A percentile compares a stretch with the other conserved stretches of the same genome.
Evolutionary conservation across 2,329 filamentous ascomycete species (phyloP).

Genomic region (Rhexocercosporidium sp.): DNA sequence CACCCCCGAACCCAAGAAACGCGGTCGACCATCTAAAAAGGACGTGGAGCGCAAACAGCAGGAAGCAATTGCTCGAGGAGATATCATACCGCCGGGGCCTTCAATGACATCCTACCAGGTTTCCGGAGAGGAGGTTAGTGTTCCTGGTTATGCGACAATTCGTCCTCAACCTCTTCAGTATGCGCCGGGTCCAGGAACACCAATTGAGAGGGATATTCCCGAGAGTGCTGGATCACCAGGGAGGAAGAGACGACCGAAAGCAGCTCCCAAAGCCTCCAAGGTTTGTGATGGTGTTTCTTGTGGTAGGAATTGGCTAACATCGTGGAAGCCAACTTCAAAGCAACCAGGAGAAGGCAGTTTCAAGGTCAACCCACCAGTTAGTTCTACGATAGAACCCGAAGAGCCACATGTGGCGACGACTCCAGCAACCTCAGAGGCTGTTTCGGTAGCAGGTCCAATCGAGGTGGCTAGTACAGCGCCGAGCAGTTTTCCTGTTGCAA

Average conservation of each 20-base stretch:
- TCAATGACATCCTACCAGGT: constrained; percentile 13
- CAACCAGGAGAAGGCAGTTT: constrained; percentile 34
- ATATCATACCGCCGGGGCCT: constrained; percentile 34
- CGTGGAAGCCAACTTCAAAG: constrained; percentile 2
- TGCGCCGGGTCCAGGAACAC: constrained; percentile 19
- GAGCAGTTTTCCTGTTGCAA: not conserved
- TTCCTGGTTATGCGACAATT: constrained; percentile 22
- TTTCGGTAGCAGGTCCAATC: not conserved
- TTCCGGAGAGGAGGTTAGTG: constrained; percentile 22
- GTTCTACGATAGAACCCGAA: not conserved
- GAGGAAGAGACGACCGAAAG: constrained; percentile 31
- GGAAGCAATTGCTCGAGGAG: constrained; percentile 37
- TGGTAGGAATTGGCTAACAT: not conserved
- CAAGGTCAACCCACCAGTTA: constrained; percentile 11
- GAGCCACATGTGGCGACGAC: not conserved
- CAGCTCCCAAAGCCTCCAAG: constrained; percentile 28
- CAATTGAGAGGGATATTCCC: constrained; percentile 19
- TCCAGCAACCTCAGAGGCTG: not conserved
- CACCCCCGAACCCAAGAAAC: constrained; percentile 33
- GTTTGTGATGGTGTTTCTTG: constrained; percentile 19
- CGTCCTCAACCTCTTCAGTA: constrained; percentile 4
- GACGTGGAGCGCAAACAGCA: constrained; percentile 36
- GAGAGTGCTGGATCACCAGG: constrained; percentile 27
- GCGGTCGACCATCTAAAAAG: constrained; percentile 41
- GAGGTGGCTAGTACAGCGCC: not conserved